phyloP scores from a whole-genome alignment of 805 yeast species.

The Cyberlindnera xylosilytica region DNA sequence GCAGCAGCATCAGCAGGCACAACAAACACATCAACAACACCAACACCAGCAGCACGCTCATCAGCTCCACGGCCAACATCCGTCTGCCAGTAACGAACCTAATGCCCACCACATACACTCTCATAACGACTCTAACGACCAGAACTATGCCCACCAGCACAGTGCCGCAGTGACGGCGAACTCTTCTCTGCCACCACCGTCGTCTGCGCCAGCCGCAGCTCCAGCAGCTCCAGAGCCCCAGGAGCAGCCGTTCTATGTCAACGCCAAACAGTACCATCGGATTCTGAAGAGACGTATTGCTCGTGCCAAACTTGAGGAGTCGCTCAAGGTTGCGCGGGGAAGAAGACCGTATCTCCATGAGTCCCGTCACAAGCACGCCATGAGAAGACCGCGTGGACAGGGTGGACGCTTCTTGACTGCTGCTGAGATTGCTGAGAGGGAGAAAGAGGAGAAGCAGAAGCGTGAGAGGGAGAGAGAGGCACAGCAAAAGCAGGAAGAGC shows the following conservation, averaged over 20 bases:
- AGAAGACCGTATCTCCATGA: slow-evolving; percentile 94
- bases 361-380: slow-evolving; percentile 97
- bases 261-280: slow-evolving; percentile 96
- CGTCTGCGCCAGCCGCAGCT: slow-evolving; percentile 1
- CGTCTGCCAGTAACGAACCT: slow-evolving; percentile 6
- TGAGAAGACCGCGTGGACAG: slow-evolving; percentile 98
- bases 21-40: slow-evolving; percentile 7
- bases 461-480: slow-evolving; percentile 16
- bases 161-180: too few species aligned
- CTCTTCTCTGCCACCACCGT: too few species aligned
- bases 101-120: slow-evolving; percentile 9
- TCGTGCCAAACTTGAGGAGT: slow-evolving; percentile 88
- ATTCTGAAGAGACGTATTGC: slow-evolving; percentile 91
- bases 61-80: too few species aligned
- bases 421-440: slow-evolving; percentile 67
- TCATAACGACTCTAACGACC: slow-evolving; percentile 1
- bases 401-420: slow-evolving; percentile 97
- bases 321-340: slow-evolving; percentile 80
- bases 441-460: slow-evolving; percentile 33
- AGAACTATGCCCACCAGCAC: slow-evolving; percentile 4
- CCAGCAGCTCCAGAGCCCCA: slow-evolving; percentile 3
- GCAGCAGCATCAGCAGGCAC: slow-evolving; percentile 2
- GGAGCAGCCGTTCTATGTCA: slow-evolving; percentile 95
- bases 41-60: slow-evolving; percentile 6
- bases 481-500: slow-evolving; percentile 17